phyloP scores from a whole-genome alignment of 441 rosid species.

The Populus hybrid region DNA sequence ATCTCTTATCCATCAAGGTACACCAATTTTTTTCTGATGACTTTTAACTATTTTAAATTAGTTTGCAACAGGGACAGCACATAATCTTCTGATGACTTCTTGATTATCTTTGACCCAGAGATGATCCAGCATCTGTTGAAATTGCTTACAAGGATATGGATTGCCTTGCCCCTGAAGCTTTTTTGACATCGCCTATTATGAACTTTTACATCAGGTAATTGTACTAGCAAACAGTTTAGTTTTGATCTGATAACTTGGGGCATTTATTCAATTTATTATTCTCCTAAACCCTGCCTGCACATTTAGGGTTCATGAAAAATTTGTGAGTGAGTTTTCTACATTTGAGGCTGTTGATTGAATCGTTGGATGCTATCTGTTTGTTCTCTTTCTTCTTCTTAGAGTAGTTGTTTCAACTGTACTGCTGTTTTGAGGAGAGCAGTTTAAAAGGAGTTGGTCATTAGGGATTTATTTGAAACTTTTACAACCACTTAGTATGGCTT shows the following conservation, averaged over 20 bases:
- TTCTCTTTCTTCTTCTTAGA: not conserved
- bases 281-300: not conserved
- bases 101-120: conserved; percentile 39
- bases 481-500: no score
- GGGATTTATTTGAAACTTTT: not conserved
- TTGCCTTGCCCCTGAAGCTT: conserved; percentile 64
- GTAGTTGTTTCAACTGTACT: not conserved
- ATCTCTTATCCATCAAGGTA: conserved; percentile 89
- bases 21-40: not conserved
- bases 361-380: not conserved
- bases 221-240: not conserved
- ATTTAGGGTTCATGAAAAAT: not conserved
- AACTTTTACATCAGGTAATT: conserved; percentile 81
- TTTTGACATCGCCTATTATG: conserved; percentile 75
- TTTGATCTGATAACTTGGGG: conserved; percentile 1
- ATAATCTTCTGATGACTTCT: conserved; percentile 18
- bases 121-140: conserved; percentile 66
- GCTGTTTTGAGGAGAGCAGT: not conserved
- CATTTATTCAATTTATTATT: not conserved
- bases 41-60: conserved; percentile 9
- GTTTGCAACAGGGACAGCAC: conserved; percentile 41
- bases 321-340: not conserved
- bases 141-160: conserved; percentile 54
- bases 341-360: not conserved
- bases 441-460: not conserved